phyloP scores from a whole-genome alignment of 108 stramenopile genomes.

The Cyclotella kingstonii region DNA sequence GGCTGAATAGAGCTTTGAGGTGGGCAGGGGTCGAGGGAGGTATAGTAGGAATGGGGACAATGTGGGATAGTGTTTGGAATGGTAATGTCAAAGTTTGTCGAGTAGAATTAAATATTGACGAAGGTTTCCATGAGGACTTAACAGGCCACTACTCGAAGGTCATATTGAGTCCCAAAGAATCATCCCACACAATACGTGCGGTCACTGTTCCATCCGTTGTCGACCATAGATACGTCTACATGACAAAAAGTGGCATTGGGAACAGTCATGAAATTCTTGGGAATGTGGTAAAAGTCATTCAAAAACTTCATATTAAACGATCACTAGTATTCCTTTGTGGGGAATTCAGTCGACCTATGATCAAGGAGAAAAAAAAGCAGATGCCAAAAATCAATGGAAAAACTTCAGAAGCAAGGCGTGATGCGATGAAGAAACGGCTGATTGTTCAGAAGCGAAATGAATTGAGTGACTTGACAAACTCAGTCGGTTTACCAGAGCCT shows the following conservation, averaged over 20 bases:
- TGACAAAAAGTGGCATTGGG: conserved; percentile 29
- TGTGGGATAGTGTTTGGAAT: conserved; percentile 38
- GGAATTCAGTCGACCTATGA: conserved; percentile 49
- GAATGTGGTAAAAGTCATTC: conserved; percentile 34
- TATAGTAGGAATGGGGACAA: conserved; percentile 25
- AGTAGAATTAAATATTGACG: conserved; percentile 23
- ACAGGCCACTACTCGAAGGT: neutral
- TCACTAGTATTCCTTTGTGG: conserved; percentile 61
- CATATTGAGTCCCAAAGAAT: neutral
- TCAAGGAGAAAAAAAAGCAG: conserved; percentile 38
- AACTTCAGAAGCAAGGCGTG: conserved; percentile 31
- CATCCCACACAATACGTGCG: conserved; percentile 46
- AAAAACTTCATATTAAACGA: conserved; percentile 19
- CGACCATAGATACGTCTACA: conserved; percentile 40
- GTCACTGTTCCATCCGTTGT: conserved; percentile 58
- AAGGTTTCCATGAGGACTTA: neutral
- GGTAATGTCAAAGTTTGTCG: conserved; percentile 47
- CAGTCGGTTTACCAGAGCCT: conserved; percentile 23
- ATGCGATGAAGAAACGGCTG: conserved; percentile 18
- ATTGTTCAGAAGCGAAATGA: conserved; percentile 22
- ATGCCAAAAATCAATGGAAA: conserved; percentile 21
- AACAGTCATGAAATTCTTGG: conserved; percentile 28
- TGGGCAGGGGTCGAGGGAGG: conserved; percentile 40
- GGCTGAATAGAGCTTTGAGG: conserved; percentile 52
- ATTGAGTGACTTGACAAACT: conserved; percentile 1